Percentiles rank a stretch among this genome's conserved stretches.
Evolutionary conservation across 1,284 basidiomycete genomes (phyloP).

Genomic region (Ganoderma leucocontextum): DNA sequence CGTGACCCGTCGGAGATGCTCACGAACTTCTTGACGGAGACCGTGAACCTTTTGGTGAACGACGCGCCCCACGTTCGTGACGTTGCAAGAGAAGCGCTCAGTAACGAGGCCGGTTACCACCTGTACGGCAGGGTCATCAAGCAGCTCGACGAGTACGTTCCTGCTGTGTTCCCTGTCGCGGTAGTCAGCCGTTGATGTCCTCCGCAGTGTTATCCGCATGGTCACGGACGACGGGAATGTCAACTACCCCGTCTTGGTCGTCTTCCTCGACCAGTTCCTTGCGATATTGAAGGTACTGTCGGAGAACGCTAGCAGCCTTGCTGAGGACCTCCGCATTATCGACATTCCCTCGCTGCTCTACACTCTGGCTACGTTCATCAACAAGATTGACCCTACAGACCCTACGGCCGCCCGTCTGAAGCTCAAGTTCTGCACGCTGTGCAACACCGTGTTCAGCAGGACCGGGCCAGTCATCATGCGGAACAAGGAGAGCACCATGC

Average conservation of each 20-base stretch:
- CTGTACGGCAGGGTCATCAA: constrained; percentile 73
- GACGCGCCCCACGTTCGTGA: constrained; percentile 75
- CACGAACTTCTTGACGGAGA: constrained; percentile 70
- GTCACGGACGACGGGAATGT: constrained; percentile 50
- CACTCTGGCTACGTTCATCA: constrained; percentile 72
- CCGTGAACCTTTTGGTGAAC: constrained; percentile 74
- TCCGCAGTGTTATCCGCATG: constrained; percentile 53
- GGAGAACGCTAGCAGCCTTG: constrained; percentile 71
- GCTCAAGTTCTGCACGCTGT: constrained; percentile 79
- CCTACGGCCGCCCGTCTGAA: constrained; percentile 75
- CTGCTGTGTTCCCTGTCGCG: background rate
- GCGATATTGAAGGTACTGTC: constrained; percentile 79
- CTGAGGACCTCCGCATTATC: constrained; percentile 67
- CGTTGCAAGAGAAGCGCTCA: constrained; percentile 81
- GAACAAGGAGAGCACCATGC: constrained; percentile 65
- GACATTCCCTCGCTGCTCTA: constrained; percentile 76
- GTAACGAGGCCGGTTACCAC: constrained; percentile 77
- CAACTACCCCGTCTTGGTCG: constrained; percentile 63
- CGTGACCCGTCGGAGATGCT: constrained; percentile 66
- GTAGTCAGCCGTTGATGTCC: background rate
- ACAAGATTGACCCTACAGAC: constrained; percentile 63
- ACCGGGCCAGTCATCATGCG: constrained; percentile 68
- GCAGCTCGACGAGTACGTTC: constrained; percentile 76
- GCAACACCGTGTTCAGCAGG: constrained; percentile 73
- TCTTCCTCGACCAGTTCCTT: constrained; percentile 85